Base-by-base conservation (phyloP, 202 grass and related monocot genomes). In the Miscanthus sacchariflorus region DNA sequence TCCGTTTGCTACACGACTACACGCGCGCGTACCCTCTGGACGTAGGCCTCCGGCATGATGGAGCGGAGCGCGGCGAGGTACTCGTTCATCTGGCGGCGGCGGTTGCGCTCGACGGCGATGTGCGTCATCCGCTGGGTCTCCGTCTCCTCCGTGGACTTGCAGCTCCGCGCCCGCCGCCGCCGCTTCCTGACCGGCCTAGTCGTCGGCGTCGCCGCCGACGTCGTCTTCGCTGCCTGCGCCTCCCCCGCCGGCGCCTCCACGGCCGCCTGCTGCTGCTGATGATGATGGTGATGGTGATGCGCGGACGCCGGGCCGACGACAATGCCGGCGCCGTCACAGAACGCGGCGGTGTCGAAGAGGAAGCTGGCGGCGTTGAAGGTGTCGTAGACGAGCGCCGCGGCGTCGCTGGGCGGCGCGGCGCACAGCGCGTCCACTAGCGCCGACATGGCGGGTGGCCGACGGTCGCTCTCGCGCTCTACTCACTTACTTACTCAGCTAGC, bases 81-180 rank as follows among this genome's bases (percentile, higher is more conserved):
- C 84, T 89, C 89, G 84, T 93, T 93, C 89, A 93, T 93, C 84
- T 89, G 92, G 43, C 92, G 87, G 27, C 92, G 89, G 44, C 92
- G 92, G 87, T 93, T 93, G 76, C 92, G 89, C 92, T 93, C 92
- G 27, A 93, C 92, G 84, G 92, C 92, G 81, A 93, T 93, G 87
- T 93, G 92, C 64, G 84, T 93, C 87, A 93, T 87, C 80, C 92
- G 83, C 92, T 91, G 92, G 66, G 84, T 89, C 77, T 93, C 92
- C 2, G 87, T 56, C 56, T 93, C 89, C 81, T 93, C 92, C 84
- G 69, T 81, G 2, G 84, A 81, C 89, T 91, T 91, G 86, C 87
- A 86, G 84, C 44, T 89, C 84, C 84, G 86, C 76, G 84, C 12
- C 36, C 89, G 84, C 84, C 92, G 80, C 36, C 89, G 92, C 84